Conservation (phyloP, 345 rosid genomes). For the Boechera stricta region DNA sequence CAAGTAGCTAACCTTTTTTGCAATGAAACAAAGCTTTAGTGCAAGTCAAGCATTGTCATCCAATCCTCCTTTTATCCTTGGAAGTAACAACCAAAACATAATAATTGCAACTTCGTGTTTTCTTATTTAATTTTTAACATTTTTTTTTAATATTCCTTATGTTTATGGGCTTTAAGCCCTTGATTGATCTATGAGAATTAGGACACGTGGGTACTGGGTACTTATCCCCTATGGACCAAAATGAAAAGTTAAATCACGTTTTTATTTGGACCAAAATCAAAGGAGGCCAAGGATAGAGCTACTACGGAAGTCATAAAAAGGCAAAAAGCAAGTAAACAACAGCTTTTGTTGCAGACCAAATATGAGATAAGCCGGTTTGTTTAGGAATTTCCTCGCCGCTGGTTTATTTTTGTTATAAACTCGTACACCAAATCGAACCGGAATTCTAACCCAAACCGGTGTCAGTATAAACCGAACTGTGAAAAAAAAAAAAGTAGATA, state of each 20-base stretch:
- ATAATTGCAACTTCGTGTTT: conserved; percentile 27
- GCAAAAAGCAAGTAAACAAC: not conserved
- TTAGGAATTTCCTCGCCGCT: too few species aligned
- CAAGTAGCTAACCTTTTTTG: conserved; percentile 38
- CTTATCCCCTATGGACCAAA: conserved; percentile 7
- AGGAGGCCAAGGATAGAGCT: not conserved
- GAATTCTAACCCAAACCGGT: too few species aligned
- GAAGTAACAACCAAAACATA: conserved; percentile 37
- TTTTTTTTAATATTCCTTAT: not conserved
- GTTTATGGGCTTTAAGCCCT: conserved; percentile 11
- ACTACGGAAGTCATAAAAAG: not conserved
- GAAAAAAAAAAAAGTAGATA: too few species aligned
- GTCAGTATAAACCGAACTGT: too few species aligned
- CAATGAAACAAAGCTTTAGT: conserved; percentile 41
- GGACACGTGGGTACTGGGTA: conserved; percentile 34
- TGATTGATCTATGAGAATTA: conserved; percentile 30
- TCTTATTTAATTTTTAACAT: conserved; percentile 10
- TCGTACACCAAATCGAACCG: too few species aligned
- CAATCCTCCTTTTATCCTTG: conserved; percentile 23
- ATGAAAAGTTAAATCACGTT: conserved; percentile 17
- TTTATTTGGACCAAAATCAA: conserved; percentile 20
- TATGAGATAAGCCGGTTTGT: too few species aligned
- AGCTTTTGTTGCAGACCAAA: too few species aligned
- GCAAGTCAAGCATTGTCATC: conserved; percentile 42
- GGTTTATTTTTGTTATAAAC: too few species aligned